Evolutionary conservation across 495 filamentous ascomycete genomes (phyloP).

Genomic region (Ascobolus immersus): DNA sequence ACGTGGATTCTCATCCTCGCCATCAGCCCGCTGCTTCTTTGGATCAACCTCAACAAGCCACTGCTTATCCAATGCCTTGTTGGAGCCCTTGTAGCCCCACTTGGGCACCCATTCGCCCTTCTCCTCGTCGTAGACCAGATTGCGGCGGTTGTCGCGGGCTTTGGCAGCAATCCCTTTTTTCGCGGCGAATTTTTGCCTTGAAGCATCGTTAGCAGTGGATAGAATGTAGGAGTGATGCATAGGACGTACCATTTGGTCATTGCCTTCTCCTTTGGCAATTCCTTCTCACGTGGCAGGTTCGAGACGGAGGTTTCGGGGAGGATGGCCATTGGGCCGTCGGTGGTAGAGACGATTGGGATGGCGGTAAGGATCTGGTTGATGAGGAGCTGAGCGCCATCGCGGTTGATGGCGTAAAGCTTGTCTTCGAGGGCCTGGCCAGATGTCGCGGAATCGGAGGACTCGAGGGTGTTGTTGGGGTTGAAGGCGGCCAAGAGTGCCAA

Average conservation of each 20-base stretch:
- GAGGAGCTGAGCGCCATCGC: slow-evolving; percentile 66
- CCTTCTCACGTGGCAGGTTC: slow-evolving; percentile 65
- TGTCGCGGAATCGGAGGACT: slow-evolving; percentile 18
- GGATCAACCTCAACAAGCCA: slow-evolving; percentile 82
- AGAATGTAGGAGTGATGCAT: not conserved
- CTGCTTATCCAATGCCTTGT: slow-evolving; percentile 48
- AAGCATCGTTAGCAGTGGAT: not conserved
- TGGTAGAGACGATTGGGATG: slow-evolving; percentile 42
- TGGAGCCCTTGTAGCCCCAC: slow-evolving; percentile 88
- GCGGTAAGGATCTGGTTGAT: slow-evolving; percentile 73
- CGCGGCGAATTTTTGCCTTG: slow-evolving; percentile 56
- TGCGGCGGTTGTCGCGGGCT: slow-evolving; percentile 34
- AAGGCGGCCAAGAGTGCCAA: slow-evolving; percentile 58
- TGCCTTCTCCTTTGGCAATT: slow-evolving; percentile 48
- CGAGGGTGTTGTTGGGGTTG: slow-evolving; percentile 61
- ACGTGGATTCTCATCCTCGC: slow-evolving; percentile 29
- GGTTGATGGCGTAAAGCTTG: slow-evolving; percentile 39
- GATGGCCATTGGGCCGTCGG: slow-evolving; percentile 43
- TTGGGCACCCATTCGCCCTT: slow-evolving; percentile 69
- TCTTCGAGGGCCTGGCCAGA: slow-evolving; percentile 25
- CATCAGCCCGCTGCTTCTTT: slow-evolving; percentile 34
- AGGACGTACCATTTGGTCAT: slow-evolving; percentile 51
- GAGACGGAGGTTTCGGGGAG: slow-evolving; percentile 47
- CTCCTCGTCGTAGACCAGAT: slow-evolving; percentile 59
- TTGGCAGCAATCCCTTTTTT: slow-evolving; percentile 85